phyloP scores from a whole-genome alignment of 768 basidiomycete species.

The Lepiota subincarnata region DNA sequence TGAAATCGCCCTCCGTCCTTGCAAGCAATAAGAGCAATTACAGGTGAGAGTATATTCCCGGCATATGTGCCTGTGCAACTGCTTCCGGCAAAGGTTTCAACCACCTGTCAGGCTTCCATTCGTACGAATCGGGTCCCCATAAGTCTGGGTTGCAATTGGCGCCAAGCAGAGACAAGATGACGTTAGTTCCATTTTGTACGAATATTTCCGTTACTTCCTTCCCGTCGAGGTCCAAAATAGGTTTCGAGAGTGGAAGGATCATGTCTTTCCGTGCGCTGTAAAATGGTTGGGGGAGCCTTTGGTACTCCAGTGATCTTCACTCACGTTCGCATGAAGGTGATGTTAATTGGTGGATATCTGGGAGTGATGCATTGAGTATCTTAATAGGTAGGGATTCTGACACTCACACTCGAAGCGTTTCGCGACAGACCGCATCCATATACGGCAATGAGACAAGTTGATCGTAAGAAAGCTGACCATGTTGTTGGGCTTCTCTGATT shows the following conservation, averaged over 20 bases:
- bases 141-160: slow-evolving; percentile 30
- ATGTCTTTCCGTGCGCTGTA: slow-evolving; percentile 11
- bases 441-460: slow-evolving; percentile 29
- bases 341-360: slow-evolving; percentile 20
- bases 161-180: slow-evolving; percentile 23
- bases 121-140: slow-evolving; percentile 33
- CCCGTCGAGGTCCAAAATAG: slow-evolving; percentile 27
- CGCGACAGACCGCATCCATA: slow-evolving; percentile 32
- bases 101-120: slow-evolving; percentile 37
- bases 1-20: not conserved
- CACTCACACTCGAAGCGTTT: slow-evolving; percentile 30
- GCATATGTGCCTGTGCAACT: slow-evolving; percentile 15
- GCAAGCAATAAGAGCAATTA: slow-evolving; percentile 14
- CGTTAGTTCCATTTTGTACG: slow-evolving; percentile 26
- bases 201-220: slow-evolving; percentile 17
- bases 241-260: slow-evolving; percentile 31
- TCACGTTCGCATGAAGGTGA: not conserved
- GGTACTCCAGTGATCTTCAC: no score
- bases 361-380: not conserved
- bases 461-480: slow-evolving; percentile 28
- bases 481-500: slow-evolving; percentile 19
- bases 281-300: no score
- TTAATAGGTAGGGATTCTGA: not conserved
- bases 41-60: slow-evolving; percentile 20
- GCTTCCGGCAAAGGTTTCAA: slow-evolving; percentile 27